Evolutionary conservation across 352 stramenopile species (phyloP).

Genomic region (Globisporangium sylvaticum): DNA sequence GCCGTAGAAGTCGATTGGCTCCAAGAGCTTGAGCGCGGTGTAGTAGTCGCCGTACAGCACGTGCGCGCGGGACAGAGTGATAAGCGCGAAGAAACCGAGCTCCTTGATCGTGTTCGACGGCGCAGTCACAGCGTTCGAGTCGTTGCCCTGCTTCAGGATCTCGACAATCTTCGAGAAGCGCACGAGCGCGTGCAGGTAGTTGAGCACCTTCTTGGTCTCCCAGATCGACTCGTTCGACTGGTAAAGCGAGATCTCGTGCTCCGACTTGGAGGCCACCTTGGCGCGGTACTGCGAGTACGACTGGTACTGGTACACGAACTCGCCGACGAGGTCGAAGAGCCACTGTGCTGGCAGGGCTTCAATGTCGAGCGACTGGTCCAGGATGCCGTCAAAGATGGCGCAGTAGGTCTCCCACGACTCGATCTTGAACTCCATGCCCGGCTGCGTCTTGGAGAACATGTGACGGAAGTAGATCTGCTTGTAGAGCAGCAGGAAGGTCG

Average conservation of each 20-base stretch:
- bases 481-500: conserved; percentile 95
- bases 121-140: conserved; percentile 23
- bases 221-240: conserved; percentile 90
- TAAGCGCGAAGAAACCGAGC: conserved; percentile 95
- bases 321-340: conserved; percentile 98
- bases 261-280: conserved; percentile 64
- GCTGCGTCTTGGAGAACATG: conserved; percentile 91
- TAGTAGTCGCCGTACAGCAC: conserved; percentile 97
- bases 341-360: conserved; percentile 92
- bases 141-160: conserved; percentile 64
- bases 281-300: conserved; percentile 96
- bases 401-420: conserved; percentile 93
- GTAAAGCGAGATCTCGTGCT: conserved; percentile 55
- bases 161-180: conserved; percentile 89
- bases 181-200: conserved; percentile 94
- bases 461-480: conserved; percentile 96
- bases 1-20: conserved; percentile 88
- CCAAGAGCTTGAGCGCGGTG: conserved; percentile 90
- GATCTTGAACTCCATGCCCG: conserved; percentile 88
- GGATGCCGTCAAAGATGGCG: conserved; percentile 92
- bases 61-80: conserved; percentile 93
- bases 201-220: conserved; percentile 94
- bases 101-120: conserved; percentile 83
- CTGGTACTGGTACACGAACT: conserved; percentile 99
- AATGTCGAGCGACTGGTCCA: conserved; percentile 81